Conservation (phyloP, 208 protist genomes). For the Angomonas desouzai region DNA sequence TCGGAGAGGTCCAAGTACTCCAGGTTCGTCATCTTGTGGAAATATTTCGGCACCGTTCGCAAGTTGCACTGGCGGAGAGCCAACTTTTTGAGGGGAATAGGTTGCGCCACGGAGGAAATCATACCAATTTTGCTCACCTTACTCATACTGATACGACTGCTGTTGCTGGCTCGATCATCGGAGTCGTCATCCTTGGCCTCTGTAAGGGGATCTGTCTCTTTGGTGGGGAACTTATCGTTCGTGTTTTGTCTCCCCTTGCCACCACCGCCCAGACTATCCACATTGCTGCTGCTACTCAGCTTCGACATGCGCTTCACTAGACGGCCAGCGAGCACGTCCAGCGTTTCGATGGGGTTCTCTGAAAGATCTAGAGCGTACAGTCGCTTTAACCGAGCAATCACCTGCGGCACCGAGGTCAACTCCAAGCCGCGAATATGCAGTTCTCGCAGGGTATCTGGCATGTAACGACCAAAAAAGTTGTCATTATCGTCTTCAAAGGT, state of each 20-base stretch:
- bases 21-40: conserved; percentile 75
- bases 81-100: conserved; percentile 65
- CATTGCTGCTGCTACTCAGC: conserved; percentile 7
- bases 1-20: conserved; percentile 84
- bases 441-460: conserved; percentile 57
- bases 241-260: conserved; percentile 12
- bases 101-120: conserved; percentile 53
- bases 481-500: conserved; percentile 47
- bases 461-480: conserved; percentile 66
- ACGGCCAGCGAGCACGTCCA: conserved; percentile 81
- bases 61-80: conserved; percentile 66
- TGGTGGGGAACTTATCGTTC: background rate
- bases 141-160: conserved; percentile 57
- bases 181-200: conserved; percentile 10
- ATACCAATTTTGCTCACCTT: conserved; percentile 65
- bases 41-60: conserved; percentile 81
- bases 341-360: conserved; percentile 74
- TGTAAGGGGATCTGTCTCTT: background rate
- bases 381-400: conserved; percentile 51
- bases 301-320: conserved; percentile 48
- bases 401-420: conserved; percentile 64
- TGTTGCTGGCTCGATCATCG: conserved; percentile 19
- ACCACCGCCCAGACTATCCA: conserved; percentile 22
- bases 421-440: conserved; percentile 61
- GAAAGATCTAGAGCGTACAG: conserved; percentile 65